These are phyloP conservation scores for Russula griseocarnosa DNA, from an alignment of 768 basidiomycete genomes.

Conservation along the genomic window DNA sequence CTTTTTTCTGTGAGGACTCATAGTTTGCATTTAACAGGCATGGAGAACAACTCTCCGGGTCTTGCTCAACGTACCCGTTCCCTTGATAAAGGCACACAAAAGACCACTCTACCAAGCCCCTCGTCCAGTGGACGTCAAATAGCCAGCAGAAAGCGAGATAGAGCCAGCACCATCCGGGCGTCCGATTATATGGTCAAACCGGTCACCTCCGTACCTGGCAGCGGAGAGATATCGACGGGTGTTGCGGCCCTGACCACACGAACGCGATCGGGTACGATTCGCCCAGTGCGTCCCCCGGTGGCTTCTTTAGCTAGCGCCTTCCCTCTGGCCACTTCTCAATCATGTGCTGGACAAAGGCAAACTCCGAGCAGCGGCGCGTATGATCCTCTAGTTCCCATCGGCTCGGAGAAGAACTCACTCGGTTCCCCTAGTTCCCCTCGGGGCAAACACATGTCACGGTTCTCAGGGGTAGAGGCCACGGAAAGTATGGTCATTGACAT, in stretches of 20 bases:
- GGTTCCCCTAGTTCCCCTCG: neutral
- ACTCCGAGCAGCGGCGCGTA: conserved; percentile 9
- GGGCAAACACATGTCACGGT: neutral
- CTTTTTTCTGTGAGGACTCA: conserved; percentile 1
- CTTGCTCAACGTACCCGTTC: conserved; percentile 18
- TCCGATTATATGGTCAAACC: conserved; percentile 23
- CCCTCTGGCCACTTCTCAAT: conserved; percentile 19
- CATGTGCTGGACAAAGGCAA: conserved; percentile 28
- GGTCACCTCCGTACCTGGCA: neutral
- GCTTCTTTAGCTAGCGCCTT: neutral
- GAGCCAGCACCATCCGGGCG: conserved; percentile 29
- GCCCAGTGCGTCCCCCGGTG: conserved; percentile 19
- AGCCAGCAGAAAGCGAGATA: conserved; percentile 16
- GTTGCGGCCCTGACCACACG: conserved; percentile 23
- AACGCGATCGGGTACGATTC: conserved; percentile 29
- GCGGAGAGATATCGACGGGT: neutral
- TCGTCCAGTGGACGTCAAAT: neutral
- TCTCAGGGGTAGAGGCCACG: neutral
- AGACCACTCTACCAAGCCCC: neutral
- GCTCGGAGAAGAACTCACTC: neutral
- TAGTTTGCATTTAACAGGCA: neutral
- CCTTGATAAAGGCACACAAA: conserved; percentile 19
- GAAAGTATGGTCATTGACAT: conserved; percentile 13
- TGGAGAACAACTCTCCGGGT: neutral
- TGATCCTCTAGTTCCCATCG: neutral